Evolutionary conservation across 192 early-diverging fungal genomes (phyloP).

Genomic region (Fimicolochytrium jonesii): DNA sequence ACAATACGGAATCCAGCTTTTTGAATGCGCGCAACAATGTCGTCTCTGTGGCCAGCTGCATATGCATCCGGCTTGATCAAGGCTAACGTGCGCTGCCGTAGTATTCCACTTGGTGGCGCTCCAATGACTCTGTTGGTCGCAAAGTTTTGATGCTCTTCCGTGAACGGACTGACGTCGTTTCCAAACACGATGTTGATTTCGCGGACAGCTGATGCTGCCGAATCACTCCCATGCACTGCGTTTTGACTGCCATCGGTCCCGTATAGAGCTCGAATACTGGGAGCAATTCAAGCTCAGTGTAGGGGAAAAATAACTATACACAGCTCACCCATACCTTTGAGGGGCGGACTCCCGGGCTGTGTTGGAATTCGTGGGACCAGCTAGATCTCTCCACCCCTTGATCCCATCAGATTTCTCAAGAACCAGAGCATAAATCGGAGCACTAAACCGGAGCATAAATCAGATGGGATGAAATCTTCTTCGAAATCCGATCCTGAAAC

Average conservation of each 20-base stretch:
- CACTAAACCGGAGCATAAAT: constrained; percentile 28
- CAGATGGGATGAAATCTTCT: background rate
- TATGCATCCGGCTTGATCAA: background rate
- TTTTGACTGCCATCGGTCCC: constrained; percentile 50
- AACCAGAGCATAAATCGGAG: constrained; percentile 51
- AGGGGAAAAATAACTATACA: background rate
- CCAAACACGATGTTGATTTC: constrained; percentile 52
- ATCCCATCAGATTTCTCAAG: constrained; percentile 49
- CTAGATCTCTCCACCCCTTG: constrained; percentile 45
- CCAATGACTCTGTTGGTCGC: no score
- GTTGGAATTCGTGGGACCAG: constrained; percentile 49
- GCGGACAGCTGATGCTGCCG: constrained; percentile 38
- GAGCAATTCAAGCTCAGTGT: background rate
- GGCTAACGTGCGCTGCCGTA: no score
- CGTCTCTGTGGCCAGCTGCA: background rate
- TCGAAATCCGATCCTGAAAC: background rate
- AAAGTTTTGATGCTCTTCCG: no score
- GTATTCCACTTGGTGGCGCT: no score
- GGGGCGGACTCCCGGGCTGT: constrained; percentile 45
- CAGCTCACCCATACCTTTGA: constrained; percentile 29
- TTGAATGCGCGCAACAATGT: background rate
- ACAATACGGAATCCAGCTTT: background rate
- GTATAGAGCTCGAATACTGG: constrained; percentile 44
- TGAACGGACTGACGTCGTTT: background rate
- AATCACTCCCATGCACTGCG: constrained; percentile 56